Evolutionary conservation across 306 rosid species (phyloP).

Genomic region (Pyrus bretschneideri): DNA sequence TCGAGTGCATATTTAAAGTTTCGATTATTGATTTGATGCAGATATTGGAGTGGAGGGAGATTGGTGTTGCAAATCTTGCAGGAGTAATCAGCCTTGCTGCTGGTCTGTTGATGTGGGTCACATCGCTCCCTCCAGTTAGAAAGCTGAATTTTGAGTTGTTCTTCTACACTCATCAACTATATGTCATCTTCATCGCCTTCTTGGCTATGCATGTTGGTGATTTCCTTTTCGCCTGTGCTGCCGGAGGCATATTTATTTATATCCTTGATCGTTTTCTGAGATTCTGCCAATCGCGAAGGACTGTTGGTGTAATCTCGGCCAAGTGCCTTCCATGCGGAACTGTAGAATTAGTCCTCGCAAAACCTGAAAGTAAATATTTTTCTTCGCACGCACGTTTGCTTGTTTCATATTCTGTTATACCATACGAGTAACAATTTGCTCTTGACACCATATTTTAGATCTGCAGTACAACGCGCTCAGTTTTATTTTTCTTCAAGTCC

Average conservation of each 20-base stretch:
- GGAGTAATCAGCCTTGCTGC: constrained; percentile 78
- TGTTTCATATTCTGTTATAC: not conserved
- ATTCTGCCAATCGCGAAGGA: constrained; percentile 74
- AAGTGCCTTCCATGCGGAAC: constrained; percentile 82
- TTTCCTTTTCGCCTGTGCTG: constrained; percentile 53
- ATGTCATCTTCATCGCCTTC: constrained; percentile 59
- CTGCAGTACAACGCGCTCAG: constrained; percentile 85
- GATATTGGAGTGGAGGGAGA: constrained; percentile 62
- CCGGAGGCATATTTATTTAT: constrained; percentile 75
- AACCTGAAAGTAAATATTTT: constrained; percentile 57
- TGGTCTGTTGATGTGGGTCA: constrained; percentile 88
- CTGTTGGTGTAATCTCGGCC: constrained; percentile 62
- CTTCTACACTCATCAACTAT: constrained; percentile 91
- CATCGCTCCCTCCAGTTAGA: constrained; percentile 77
- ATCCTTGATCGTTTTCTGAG: constrained; percentile 87
- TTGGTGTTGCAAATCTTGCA: constrained; percentile 61
- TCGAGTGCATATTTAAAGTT: not conserved
- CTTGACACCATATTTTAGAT: constrained; percentile 31
- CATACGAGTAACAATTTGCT: constrained; percentile 13
- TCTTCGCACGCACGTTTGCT: not conserved
- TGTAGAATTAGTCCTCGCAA: constrained; percentile 71
- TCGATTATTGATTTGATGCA: constrained; percentile 26
- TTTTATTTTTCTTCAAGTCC: constrained; percentile 81
- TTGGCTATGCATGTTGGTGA: constrained; percentile 87
- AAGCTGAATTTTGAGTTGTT: constrained; percentile 73